Conservation (phyloP, 2,329 filamentous ascomycete species). For the Calonectria naviculata region DNA sequence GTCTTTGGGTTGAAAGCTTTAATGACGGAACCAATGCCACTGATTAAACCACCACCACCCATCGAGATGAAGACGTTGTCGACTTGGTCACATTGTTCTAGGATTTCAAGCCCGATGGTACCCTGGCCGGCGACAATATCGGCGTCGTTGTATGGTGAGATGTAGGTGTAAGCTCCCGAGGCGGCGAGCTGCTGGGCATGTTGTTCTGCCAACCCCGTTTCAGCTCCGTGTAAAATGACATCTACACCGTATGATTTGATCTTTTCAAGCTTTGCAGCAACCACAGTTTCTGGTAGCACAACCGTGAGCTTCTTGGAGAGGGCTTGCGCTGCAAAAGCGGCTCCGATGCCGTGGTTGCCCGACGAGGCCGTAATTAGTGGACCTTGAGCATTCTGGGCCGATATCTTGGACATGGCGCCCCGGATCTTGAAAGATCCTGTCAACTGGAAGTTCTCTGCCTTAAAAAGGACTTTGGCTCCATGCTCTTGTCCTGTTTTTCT, state of each 20-base stretch:
- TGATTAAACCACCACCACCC: neutral
- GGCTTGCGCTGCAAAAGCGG: neutral
- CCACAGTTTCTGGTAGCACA: neutral
- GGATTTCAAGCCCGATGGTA: neutral
- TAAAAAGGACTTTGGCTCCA: constrained; percentile 23
- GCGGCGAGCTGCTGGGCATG: neutral
- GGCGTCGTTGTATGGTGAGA: neutral
- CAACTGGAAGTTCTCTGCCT: constrained; percentile 40
- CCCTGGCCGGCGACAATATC: neutral
- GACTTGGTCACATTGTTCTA: neutral
- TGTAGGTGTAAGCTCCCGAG: neutral
- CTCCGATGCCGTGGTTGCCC: neutral
- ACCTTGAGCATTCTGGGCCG: constrained; percentile 3
- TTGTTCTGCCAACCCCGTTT: neutral
- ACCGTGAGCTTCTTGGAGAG: neutral
- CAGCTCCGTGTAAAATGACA: neutral
- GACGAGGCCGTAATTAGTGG: constrained; percentile 27
- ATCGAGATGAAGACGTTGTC: neutral
- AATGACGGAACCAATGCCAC: neutral
- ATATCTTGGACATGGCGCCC: constrained; percentile 40
- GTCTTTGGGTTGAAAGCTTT: neutral
- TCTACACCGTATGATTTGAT: neutral
- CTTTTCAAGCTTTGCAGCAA: neutral
- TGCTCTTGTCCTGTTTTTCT: neutral
- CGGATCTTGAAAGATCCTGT: constrained; percentile 41